Base-by-base conservation (phyloP, 768 basidiomycete genomes). In the Leccinum uliginosum region DNA sequence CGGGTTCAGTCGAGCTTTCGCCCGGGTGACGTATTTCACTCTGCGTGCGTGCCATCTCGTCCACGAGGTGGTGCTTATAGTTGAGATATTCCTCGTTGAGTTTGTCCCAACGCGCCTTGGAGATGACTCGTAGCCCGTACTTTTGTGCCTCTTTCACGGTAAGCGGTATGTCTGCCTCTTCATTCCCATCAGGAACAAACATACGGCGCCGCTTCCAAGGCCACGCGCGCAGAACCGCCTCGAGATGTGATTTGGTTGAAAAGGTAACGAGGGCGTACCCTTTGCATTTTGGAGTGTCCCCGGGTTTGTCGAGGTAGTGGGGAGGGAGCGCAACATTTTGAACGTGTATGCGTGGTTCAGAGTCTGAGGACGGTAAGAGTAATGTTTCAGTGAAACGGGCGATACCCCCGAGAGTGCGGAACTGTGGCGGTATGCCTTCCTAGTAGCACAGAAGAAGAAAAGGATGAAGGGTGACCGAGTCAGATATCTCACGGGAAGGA, bases 241-340 rank as follows among this genome's bases (percentile, higher is more conserved):
- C 69, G 3, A 72, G 76, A 24, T 83, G 77, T 1, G 72, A 67
- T 1, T 65, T 34, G 5, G 70, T 56, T 3, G 74, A 68, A 45
- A 92, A 73, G 0, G 83, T 83, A 53, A 92, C 73, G 27, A 93
- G 79, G 0, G 89, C 88, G 59, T 91, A 92, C 2, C 87, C 87
- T 74, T 87, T 91, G 69, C 80, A 86, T 53, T 78, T 80, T 2
- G 86, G 82, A 14, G 71, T 61, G 24, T 79, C 77, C 2, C 72
- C 81, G 14, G 81, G 78, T 51, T 76, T 76, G 65, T 89, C 87
- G 49, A 80, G 78, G 65, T 85, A 80, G 62, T 91, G 87, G 1
- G 81, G 75, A 12, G 85, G 87, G 26, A 89, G 75, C 2, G 70
- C 59, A 43, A 93, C 74, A 35, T 67, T 60, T 65, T 91, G 84